Percentiles rank a stretch among this genome's conserved stretches.
Conservation (phyloP, 208 protist genomes). For the Crithidia thermophila region DNA sequence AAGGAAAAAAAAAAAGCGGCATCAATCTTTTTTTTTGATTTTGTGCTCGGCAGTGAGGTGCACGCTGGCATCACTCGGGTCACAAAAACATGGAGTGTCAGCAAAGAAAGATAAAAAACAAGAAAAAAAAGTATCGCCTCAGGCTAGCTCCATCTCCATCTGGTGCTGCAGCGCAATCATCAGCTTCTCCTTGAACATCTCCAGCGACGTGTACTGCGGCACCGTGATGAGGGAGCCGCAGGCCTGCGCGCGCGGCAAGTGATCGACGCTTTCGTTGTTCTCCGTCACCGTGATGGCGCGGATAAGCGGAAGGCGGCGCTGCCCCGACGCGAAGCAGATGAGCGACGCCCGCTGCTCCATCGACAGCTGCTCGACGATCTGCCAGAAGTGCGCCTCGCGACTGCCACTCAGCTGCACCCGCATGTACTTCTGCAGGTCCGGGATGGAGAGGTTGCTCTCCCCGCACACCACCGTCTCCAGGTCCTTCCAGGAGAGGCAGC, state of each 20-base stretch:
- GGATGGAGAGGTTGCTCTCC: constrained; percentile 60
- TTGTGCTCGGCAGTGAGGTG: too few relatives aligned
- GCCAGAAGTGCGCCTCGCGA: constrained; percentile 81
- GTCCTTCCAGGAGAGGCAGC: constrained; percentile 87
- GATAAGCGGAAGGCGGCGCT: constrained; percentile 83
- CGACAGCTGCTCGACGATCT: constrained; percentile 82
- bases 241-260: constrained; percentile 89
- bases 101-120: background rate
- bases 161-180: constrained; percentile 79
- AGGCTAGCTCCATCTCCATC: constrained; percentile 93
- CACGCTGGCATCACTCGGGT: too few relatives aligned
- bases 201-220: constrained; percentile 77
- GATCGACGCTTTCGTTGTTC: constrained; percentile 78
- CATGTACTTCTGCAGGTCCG: constrained; percentile 74
- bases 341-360: constrained; percentile 80
- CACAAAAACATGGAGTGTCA: too few relatives aligned
- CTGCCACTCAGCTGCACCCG: constrained; percentile 48
- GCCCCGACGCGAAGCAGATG: constrained; percentile 88
- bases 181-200: constrained; percentile 83
- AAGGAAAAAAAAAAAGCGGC: constrained; percentile 4
- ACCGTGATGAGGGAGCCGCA: constrained; percentile 88
- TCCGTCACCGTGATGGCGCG: constrained; percentile 72
- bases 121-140: constrained; percentile 1
- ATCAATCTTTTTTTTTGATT: too few relatives aligned
- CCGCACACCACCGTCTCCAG: constrained; percentile 86